Evolutionary conservation across 129 eudicot genomes (phyloP).

Genomic region (Artemisia tridentata): DNA sequence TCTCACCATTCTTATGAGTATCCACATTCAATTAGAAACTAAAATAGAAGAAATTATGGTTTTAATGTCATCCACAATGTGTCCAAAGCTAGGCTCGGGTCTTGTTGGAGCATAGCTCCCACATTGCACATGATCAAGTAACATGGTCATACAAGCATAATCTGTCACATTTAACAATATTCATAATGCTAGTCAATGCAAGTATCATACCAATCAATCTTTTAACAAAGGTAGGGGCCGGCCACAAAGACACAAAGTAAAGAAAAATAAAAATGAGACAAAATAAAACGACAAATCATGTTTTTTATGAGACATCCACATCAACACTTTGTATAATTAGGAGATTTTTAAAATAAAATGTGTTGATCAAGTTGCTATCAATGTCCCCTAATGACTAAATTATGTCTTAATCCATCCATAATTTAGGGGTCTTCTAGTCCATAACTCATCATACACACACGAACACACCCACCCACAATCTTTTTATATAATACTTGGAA

Average conservation of each 20-base stretch:
- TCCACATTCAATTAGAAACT: no score
- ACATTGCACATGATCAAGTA: no score
- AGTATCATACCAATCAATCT: neutral
- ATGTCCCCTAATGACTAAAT: conserved; percentile 36
- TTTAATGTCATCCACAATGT: no score
- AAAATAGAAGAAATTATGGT: no score
- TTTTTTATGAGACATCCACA: conserved; percentile 28
- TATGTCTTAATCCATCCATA: conserved; percentile 49
- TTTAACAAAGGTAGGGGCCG: conserved; percentile 8
- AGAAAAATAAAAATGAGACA: neutral
- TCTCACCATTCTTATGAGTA: no score
- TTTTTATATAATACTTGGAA: neutral
- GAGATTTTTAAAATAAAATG: neutral
- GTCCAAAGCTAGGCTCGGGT: no score
- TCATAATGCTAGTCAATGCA: no score
- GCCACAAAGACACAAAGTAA: neutral
- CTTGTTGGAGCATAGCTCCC: no score
- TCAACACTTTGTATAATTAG: conserved; percentile 11
- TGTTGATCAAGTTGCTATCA: conserved; percentile 31
- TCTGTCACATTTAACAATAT: no score
- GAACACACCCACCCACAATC: no score
- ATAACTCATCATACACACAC: conserved; percentile 5
- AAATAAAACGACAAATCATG: neutral
- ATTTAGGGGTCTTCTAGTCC: conserved; percentile 47
- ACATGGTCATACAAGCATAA: no score